Base-by-base conservation (phyloP, 2,329 filamentous ascomycete genomes). In the Calonectria honghensis region DNA sequence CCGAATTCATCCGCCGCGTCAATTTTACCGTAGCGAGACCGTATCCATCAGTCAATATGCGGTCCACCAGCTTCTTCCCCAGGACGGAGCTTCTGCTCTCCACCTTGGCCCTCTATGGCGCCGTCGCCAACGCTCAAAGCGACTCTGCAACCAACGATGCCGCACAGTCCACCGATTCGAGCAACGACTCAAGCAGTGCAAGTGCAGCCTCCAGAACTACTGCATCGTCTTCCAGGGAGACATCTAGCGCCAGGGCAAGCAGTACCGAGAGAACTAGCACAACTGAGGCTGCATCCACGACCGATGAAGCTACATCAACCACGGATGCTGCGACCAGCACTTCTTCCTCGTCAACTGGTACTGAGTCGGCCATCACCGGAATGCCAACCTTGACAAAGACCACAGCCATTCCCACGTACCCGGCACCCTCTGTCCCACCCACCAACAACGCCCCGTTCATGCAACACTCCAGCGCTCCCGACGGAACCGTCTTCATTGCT, bases 401-500 rank as follows among this genome's bases (percentile, higher is more conserved):
- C 66, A 84, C 81, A 18, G 76, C 81, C 5, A 84, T 89, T 67
- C 87, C 87, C 77, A 91, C 91, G 29, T 94, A 94, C 77, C 94
- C 96, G 6, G 87, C 94, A 1, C 89, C 95, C 5, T 90, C 92
- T 32, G 93, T 98, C 3, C 97, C 97, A 10, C 94, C 96, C 32
- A 98, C 95, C 4, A 89, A 91, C 50, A 91, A 94, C 81, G 97
- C 97, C 6, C 96, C 96, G 20, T 99, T 95, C 83, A 98, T 98
- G 95, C 93, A 96, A 82, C 93, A 93, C 81, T 97, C 96, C 0
- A 93, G 87, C 68, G 89, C 96, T 14, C 97, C 97, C 3, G 94
- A 98, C 81, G 97, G 97, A 70, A 98, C 96, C 5, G 94, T 99
- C 73, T 99, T 99, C 87, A 99, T 99, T 81, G 94, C 93, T 29